A percentile compares a stretch with the other conserved stretches of the same genome.
phyloP scores from a whole-genome alignment of 75 land plant genomes.

The Adiantum capillusveneris region DNA sequence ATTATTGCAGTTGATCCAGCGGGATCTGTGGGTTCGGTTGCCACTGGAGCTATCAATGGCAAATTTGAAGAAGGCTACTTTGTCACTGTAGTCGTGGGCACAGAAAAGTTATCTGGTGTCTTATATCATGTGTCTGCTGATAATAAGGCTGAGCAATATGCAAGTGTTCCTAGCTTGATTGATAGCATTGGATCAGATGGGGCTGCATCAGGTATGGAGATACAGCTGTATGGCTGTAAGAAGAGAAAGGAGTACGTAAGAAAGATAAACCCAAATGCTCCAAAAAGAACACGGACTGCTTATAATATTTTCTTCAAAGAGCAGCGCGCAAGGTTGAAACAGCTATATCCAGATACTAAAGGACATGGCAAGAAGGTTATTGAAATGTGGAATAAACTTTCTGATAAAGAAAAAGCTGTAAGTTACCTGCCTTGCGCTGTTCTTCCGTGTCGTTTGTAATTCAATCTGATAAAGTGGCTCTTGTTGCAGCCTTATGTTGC shows the following conservation, averaged over 20 bases:
- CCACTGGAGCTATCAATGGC: slow-evolving; percentile 31
- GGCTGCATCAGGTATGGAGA: slow-evolving; percentile 13
- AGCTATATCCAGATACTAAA: slow-evolving; percentile 5
- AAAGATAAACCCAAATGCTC: slow-evolving; percentile 17
- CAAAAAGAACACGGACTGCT: slow-evolving; percentile 9
- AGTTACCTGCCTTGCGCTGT: background rate
- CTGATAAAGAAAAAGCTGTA: slow-evolving; percentile 18
- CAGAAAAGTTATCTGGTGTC: slow-evolving; percentile 30
- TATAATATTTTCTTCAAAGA: slow-evolving; percentile 20
- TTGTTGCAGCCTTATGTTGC: slow-evolving; percentile 17
- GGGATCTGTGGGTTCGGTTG: slow-evolving; percentile 17
- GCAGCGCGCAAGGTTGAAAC: slow-evolving; percentile 12
- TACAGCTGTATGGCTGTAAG: slow-evolving; percentile 10
- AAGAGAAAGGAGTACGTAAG: slow-evolving; percentile 2
- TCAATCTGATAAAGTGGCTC: background rate
- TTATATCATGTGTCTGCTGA: slow-evolving; percentile 24
- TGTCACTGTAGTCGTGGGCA: slow-evolving; percentile 32
- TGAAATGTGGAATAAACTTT: slow-evolving; percentile 18
- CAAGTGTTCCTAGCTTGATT: slow-evolving; percentile 18
- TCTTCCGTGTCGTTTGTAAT: no score
- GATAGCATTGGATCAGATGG: slow-evolving; percentile 16
- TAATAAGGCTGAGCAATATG: slow-evolving; percentile 18
- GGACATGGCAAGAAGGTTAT: slow-evolving; percentile 10
- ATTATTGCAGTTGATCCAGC: slow-evolving; percentile 27
- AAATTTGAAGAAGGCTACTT: slow-evolving; percentile 37